Conservation (phyloP, 2,329 filamentous ascomycete species). For the Aspergillus oerlinghausenensis region DNA sequence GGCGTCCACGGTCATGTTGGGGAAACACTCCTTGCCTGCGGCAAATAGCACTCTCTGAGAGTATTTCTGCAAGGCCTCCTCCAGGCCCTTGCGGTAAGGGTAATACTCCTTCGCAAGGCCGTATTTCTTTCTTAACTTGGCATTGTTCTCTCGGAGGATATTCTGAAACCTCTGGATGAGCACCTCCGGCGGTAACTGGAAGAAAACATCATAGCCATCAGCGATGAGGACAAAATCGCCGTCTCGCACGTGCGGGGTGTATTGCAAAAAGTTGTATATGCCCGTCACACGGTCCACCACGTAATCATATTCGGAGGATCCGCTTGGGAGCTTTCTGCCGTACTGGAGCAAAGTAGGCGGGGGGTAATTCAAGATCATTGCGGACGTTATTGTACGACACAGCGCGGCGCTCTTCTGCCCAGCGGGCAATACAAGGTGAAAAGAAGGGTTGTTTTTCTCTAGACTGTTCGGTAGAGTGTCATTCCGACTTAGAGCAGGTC, state of each 20-base stretch:
- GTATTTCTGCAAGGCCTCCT: slow-evolving; percentile 37
- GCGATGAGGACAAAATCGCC: slow-evolving; percentile 61
- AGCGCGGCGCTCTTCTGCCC: slow-evolving; percentile 46
- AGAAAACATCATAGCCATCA: slow-evolving; percentile 61
- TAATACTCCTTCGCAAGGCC: slow-evolving; percentile 31
- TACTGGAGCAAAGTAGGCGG: slow-evolving; percentile 53
- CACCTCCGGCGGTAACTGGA: slow-evolving; percentile 61
- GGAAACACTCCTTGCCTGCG: slow-evolving; percentile 51
- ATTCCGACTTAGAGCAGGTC: slow-evolving; percentile 18
- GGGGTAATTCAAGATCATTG: slow-evolving; percentile 57
- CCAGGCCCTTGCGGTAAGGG: slow-evolving; percentile 12
- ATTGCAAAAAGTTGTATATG: slow-evolving; percentile 46
- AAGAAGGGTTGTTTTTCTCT: slow-evolving; percentile 36
- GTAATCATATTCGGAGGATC: slow-evolving; percentile 33
- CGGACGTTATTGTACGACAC: slow-evolving; percentile 54
- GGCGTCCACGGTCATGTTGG: slow-evolving; percentile 38
- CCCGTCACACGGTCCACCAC: slow-evolving; percentile 45
- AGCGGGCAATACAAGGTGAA: slow-evolving; percentile 54
- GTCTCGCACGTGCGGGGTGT: slow-evolving; percentile 46
- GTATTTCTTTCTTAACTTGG: slow-evolving; percentile 48
- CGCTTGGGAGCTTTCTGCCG: slow-evolving; percentile 23
- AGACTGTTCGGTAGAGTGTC: slow-evolving; percentile 27
- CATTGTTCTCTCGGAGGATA: slow-evolving; percentile 51
- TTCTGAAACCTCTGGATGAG: slow-evolving; percentile 60
- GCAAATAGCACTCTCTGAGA: slow-evolving; percentile 54